Percentiles rank a stretch among this genome's conserved stretches.
Evolutionary conservation across 2,329 filamentous ascomycete species (phyloP).

Genomic region (Lecanicillium sp.): DNA sequence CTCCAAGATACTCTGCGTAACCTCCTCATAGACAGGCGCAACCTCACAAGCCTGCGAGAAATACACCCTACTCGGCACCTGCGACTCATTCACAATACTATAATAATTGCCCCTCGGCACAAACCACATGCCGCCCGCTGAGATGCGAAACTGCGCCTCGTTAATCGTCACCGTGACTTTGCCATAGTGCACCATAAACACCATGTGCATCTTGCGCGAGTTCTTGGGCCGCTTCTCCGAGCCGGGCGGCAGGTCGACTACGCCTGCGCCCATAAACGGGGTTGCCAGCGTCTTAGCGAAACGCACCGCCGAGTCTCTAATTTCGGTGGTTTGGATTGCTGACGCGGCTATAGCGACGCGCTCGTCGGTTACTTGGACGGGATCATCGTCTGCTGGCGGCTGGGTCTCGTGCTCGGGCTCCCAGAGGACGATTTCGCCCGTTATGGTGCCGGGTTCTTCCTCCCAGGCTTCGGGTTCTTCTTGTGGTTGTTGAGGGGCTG

Average conservation of each 20-base stretch:
- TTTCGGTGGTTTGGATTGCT: conserved; percentile 49
- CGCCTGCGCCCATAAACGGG: conserved; percentile 80
- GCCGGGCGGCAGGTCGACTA: conserved; percentile 80
- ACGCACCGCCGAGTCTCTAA: conserved; percentile 63
- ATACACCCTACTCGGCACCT: conserved; percentile 66
- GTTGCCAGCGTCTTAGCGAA: conserved; percentile 83
- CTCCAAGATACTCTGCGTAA: conserved; percentile 5
- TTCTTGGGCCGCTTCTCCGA: conserved; percentile 87
- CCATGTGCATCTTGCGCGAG: conserved; percentile 91
- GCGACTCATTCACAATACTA: conserved; percentile 73
- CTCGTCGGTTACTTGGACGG: conserved; percentile 44
- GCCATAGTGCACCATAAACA: conserved; percentile 83
- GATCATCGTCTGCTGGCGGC: conserved; percentile 46
- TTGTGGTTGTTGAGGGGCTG: conserved; percentile 41
- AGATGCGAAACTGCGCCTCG: conserved; percentile 69
- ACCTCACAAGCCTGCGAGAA: conserved; percentile 81
- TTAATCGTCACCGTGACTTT: conserved; percentile 73
- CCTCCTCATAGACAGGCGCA: conserved; percentile 11
- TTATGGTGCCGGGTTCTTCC: conserved; percentile 52
- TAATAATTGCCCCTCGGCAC: conserved; percentile 95
- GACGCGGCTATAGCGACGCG: conserved; percentile 47
- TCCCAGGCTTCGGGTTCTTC: conserved; percentile 64
- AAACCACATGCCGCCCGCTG: conserved; percentile 84
- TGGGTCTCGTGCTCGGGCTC: conserved; percentile 46
- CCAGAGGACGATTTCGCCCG: conserved; percentile 57